phyloP scores from a whole-genome alignment of 257 asterid genomes.

The Coffea canephora region DNA sequence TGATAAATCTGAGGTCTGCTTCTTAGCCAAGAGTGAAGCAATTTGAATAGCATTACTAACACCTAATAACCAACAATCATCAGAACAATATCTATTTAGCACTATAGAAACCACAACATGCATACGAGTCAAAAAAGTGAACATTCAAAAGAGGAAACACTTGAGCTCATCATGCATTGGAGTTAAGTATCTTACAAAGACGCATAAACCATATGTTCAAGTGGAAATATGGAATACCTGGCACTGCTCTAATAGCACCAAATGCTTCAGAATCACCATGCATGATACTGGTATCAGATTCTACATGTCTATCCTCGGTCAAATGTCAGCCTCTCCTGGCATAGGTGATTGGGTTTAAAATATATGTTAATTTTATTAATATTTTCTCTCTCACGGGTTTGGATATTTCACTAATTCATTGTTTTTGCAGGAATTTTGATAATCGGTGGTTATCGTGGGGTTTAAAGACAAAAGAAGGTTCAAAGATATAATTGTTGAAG shows the following conservation, averaged over 20 bases:
- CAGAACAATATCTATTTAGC: background rate
- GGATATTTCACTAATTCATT: too few relatives aligned
- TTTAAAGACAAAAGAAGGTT: too few relatives aligned
- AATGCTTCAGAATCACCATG: conserved; percentile 84
- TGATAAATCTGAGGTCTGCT: conserved; percentile 70
- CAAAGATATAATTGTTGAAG: too few relatives aligned
- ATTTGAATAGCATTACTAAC: conserved; percentile 84
- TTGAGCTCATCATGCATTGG: background rate
- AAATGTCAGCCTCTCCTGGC: conserved; percentile 94
- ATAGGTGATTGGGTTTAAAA: conserved; percentile 51
- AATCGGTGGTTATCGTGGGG: too few relatives aligned
- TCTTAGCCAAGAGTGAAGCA: conserved; percentile 82
- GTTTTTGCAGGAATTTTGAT: too few relatives aligned
- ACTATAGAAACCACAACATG: conserved; percentile 21
- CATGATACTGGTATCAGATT: conserved; percentile 95
- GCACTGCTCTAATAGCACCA: conserved; percentile 96
- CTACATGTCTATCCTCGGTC: conserved; percentile 90
- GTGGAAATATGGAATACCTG: conserved; percentile 19
- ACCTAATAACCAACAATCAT: conserved; percentile 66
- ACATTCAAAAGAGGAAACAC: background rate
- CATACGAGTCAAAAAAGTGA: background rate
- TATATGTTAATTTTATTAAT: too few relatives aligned
- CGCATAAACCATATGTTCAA: background rate
- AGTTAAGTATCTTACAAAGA: too few relatives aligned
- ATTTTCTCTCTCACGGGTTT: too few relatives aligned